Base-by-base conservation (phyloP, 2,329 filamentous ascomycete genomes). In the Whalleya microplaca region DNA sequence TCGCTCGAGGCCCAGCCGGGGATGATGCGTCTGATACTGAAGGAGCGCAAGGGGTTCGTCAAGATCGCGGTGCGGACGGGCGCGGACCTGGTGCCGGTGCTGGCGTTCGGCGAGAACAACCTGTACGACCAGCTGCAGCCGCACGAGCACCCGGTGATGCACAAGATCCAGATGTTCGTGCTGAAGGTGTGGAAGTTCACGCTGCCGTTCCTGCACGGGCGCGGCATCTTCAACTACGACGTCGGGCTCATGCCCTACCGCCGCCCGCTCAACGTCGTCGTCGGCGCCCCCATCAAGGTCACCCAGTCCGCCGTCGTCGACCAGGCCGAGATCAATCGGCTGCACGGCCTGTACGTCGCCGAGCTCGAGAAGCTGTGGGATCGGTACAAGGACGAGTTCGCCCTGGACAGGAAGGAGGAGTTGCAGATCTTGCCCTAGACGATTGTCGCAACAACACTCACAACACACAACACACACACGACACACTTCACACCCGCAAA, bases 221-320 rank as follows among this genome's bases (percentile, higher is more conserved):
- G 93, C 21, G 94, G 94, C 12, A 88, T 98, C 41, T 96, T 98
- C 77, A 99, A 99, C 74, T 98, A 99, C 71, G 95, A 99, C 72
- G 91, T 97, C 14, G 95, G 95, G 3, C 78, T 98, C 67, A 92
- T 98, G 91, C 95, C 95, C 0, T 98, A 97, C 73, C 86, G 95
- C 12, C 82, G 88, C 48, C 88, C 92, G 10, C 79, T 99, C 56
- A 95, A 98, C 70, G 85, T 97, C 46, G 93, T 99, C 12, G 90
- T 96, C 14, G 94, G 94, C 2, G 82, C 84, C 50, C 92, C 94
- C 0, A 92, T 97, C 59, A 79, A 80, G 60, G 88, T 96, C 5
- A 76, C 81, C 48, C 78, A 82, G 59, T 76, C 81, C 19, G 77
- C 83, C 32, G 84, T 86, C 58, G 90, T 94, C 1, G 83, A 88